These are phyloP conservation scores for Dipodascus albidus DNA, from an alignment of 805 yeast species.

Conservation along the genomic window DNA sequence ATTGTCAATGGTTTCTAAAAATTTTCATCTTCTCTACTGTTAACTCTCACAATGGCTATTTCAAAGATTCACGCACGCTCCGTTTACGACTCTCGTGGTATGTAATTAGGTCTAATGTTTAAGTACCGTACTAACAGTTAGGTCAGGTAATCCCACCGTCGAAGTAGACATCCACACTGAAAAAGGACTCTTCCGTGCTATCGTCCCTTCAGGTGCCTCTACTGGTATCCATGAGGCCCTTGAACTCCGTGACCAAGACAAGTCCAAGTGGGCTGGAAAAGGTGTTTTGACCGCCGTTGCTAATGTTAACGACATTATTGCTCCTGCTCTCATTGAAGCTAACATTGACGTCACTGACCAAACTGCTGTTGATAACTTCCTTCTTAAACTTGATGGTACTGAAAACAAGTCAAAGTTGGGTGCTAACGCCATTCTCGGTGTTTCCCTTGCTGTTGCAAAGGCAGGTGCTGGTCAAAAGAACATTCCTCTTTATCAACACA, in stretches of 20 bases:
- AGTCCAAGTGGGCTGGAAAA: constrained; percentile 96
- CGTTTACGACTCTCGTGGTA: constrained; percentile 98
- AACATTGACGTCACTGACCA: constrained; percentile 80
- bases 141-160: constrained; percentile 82
- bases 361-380: constrained; percentile 75
- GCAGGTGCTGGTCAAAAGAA: constrained; percentile 96
- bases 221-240: constrained; percentile 98
- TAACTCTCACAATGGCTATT: constrained; percentile 50
- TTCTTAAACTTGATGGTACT: constrained; percentile 85
- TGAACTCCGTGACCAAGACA: constrained; percentile 97
- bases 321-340: constrained; percentile 82
- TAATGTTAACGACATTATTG: constrained; percentile 90
- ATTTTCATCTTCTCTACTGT: background rate
- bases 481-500: constrained; percentile 87
- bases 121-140: background rate
- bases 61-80: constrained; percentile 85
- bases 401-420: constrained; percentile 95
- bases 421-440: constrained; percentile 98
- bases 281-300: constrained; percentile 96
- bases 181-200: constrained; percentile 89
- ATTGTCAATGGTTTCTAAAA: background rate
- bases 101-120: constrained; percentile 8
- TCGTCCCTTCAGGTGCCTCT: constrained; percentile 99
- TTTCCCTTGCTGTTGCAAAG: constrained; percentile 91
- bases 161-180: constrained; percentile 94